Base-by-base conservation (phyloP, 805 yeast genomes). In the Kodamaea fukazawae region DNA sequence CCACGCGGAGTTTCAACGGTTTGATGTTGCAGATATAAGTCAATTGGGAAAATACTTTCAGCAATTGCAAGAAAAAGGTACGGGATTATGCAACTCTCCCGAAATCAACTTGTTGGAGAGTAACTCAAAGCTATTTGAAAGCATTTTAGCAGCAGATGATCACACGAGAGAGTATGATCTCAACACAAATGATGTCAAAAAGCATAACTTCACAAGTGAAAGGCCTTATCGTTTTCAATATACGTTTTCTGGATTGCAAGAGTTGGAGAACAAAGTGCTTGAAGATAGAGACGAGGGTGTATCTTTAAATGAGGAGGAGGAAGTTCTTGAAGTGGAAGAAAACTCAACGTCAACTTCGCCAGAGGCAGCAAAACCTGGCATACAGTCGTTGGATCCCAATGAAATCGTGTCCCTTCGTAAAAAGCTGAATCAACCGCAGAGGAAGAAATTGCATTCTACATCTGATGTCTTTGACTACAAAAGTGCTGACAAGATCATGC, bases 381-480 rank as follows among this genome's bases (percentile, higher is more conserved):
- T 20, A 8, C 8, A 6, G 5, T 8, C 23, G 7, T 8, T 20
- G 23, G 54, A 58, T 42, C 52, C 55, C 2, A 62, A 65, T 40
- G 77, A 72, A 37, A 52, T 75, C 14, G 60, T 74, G 16, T 64
- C 73, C 1, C 54, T 75, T 35, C 65, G 66, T 32, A 50, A 53
- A 32, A 59, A 46, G 34, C 39, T 38, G 29, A 16, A 18, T 10
- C 25, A 53, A 41, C 36, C 37, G 33, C 12, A 37, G 32, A 45
- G 36, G 43, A 43, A 13, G 40, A 45, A 29, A 33, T 36, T 35
- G 29, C 43, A 41, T 36, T 32, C 14, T 32, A 41, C 36, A 10
- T 13, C 23, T 6, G 53, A 43, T 10, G 59, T 61, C 9, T 57
- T 58, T 5, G 80, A 79, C 49, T 78, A 76, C 45, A 49, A 58